Evolutionary conservation across 148 eudicot genomes (phyloP).

Genomic region (Diospyros kaki): DNA sequence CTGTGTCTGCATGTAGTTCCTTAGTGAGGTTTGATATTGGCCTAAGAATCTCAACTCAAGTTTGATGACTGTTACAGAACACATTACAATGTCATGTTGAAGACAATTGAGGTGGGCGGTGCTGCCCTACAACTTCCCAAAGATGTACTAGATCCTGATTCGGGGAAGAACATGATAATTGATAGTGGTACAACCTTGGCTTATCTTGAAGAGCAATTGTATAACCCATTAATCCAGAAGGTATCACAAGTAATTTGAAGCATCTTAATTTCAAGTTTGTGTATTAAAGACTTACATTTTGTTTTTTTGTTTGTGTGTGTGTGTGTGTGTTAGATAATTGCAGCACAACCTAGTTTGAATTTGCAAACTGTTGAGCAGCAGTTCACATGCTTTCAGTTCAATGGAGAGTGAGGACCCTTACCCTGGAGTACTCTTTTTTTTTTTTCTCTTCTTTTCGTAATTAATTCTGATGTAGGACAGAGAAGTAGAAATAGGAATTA

Average conservation of each 20-base stretch:
- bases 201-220: slow-evolving; percentile 66
- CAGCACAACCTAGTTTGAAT: slow-evolving; percentile 48
- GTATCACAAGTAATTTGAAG: slow-evolving; percentile 28
- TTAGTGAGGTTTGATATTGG: not conserved
- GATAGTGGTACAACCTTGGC: slow-evolving; percentile 97
- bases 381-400: slow-evolving; percentile 70
- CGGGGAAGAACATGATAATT: slow-evolving; percentile 47
- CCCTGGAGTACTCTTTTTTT: not conserved
- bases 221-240: slow-evolving; percentile 38
- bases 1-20: not conserved
- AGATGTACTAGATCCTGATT: slow-evolving; percentile 26
- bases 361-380: slow-evolving; percentile 54
- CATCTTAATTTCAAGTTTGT: not conserved
- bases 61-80: slow-evolving; percentile 52
- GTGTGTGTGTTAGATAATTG: slow-evolving; percentile 36
- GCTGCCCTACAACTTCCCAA: slow-evolving; percentile 43
- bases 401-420: slow-evolving; percentile 49
- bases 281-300: slow-evolving; percentile 2
- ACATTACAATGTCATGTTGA: slow-evolving; percentile 74
- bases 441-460: too few relatives aligned
- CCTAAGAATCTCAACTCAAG: slow-evolving; percentile 23
- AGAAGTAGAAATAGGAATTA: too few relatives aligned
- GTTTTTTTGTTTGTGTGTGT: not conserved
- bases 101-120: slow-evolving; percentile 65
- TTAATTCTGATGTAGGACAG: too few relatives aligned